Percentiles rank a stretch among this genome's conserved stretches.
Conservation (phyloP, 2,329 filamentous ascomycete genomes). For the Diplodia scrobiculata region DNA sequence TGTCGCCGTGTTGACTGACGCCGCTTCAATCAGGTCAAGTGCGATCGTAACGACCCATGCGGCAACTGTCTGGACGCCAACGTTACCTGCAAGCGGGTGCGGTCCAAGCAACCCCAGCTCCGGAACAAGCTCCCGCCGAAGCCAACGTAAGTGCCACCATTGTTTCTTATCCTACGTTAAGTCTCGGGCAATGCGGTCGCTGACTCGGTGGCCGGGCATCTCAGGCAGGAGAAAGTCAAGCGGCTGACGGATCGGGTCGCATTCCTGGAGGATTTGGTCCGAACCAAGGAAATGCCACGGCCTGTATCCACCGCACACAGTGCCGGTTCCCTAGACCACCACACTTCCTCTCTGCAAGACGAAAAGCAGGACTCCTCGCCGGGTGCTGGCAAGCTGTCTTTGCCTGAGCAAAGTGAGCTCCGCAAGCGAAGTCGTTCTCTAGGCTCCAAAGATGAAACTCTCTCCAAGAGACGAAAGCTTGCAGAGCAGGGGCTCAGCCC, state of each 20-base stretch:
- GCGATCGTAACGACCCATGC: slow-evolving; percentile 15
- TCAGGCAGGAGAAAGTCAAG: slow-evolving; percentile 11
- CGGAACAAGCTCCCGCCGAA: slow-evolving; percentile 5
- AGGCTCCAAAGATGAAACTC: slow-evolving; percentile 7
- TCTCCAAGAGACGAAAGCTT: background rate
- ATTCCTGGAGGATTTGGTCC: slow-evolving; percentile 9
- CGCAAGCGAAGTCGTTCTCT: slow-evolving; percentile 8
- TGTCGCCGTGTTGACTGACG: background rate
- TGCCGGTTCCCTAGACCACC: slow-evolving; percentile 1
- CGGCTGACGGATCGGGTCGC: slow-evolving; percentile 17
- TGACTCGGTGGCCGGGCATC: background rate
- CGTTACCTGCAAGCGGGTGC: slow-evolving; percentile 7
- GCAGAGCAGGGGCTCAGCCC: background rate
- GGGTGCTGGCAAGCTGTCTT: background rate
- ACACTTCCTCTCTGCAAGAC: background rate
- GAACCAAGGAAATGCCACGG: slow-evolving; percentile 9
- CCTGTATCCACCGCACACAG: slow-evolving; percentile 1
- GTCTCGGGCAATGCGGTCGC: background rate
- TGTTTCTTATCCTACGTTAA: no score
- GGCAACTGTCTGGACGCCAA: slow-evolving; percentile 19
- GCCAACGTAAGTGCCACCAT: background rate
- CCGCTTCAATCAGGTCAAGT: background rate
- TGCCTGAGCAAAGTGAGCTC: background rate
- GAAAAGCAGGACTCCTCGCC: background rate
- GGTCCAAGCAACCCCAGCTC: slow-evolving; percentile 1